A percentile compares a stretch with the other conserved stretches of the same genome.
Evolutionary conservation across 306 rosid species (phyloP).

Genomic region (Ceratonia siliqua): DNA sequence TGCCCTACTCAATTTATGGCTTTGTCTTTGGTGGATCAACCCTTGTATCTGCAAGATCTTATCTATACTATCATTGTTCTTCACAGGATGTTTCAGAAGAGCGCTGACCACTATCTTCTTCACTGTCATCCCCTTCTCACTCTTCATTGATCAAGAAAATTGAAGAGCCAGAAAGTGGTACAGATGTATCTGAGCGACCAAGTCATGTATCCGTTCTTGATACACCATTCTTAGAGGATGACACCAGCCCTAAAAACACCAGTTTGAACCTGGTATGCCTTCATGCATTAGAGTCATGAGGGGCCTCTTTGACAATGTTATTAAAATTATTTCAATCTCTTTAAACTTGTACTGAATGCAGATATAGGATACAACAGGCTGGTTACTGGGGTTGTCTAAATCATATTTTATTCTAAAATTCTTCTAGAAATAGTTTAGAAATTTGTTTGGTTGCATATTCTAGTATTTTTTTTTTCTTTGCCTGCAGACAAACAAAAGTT

Average conservation of each 20-base stretch:
- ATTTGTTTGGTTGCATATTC: constrained; percentile 29
- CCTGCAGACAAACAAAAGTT: background rate
- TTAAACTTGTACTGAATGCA: background rate
- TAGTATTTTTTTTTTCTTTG: background rate
- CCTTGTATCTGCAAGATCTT: background rate
- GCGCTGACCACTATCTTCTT: constrained; percentile 48
- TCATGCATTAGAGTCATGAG: constrained; percentile 1
- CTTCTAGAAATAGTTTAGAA: background rate
- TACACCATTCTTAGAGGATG: constrained; percentile 67
- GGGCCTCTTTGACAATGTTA: constrained; percentile 16
- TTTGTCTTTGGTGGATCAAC: background rate
- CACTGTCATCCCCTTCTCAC: constrained; percentile 51
- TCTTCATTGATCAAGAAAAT: constrained; percentile 40
- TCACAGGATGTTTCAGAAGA: constrained; percentile 62
- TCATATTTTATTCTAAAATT: background rate
- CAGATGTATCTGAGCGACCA: constrained; percentile 65
- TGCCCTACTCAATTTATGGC: background rate
- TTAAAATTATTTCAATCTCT: background rate
- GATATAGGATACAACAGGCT: background rate
- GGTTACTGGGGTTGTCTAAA: background rate
- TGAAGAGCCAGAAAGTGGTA: constrained; percentile 49
- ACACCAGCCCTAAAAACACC: constrained; percentile 52
- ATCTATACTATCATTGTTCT: constrained; percentile 12
- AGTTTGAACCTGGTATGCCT: constrained; percentile 54
- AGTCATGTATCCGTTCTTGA: constrained; percentile 95